phyloP scores from a whole-genome alignment of 306 rosid species.

The Oxytropis ochrocephala region DNA sequence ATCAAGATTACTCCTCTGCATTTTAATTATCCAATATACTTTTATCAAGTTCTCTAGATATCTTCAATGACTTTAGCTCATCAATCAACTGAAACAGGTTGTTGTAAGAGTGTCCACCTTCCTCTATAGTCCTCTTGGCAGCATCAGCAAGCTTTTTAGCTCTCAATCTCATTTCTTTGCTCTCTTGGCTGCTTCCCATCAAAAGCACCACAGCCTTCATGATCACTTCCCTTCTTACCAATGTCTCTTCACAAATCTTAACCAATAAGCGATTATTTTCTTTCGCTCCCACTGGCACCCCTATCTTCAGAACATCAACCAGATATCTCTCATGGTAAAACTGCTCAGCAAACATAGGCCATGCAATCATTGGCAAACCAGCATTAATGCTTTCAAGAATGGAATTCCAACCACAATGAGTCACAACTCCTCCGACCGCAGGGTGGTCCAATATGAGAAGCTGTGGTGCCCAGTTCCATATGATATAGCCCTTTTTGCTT shows the following conservation, averaged over 20 bases:
- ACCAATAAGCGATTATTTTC: constrained; percentile 11
- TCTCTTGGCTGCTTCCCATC: constrained; percentile 7
- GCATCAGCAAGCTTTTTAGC: not conserved
- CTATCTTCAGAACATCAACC: constrained; percentile 15
- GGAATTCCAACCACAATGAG: constrained; percentile 34
- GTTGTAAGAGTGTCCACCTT: not conserved
- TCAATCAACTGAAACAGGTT: constrained; percentile 7
- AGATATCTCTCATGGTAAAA: constrained; percentile 28
- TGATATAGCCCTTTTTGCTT: constrained; percentile 14
- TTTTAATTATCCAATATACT: not conserved
- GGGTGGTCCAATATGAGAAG: constrained; percentile 22
- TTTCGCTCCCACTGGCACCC: constrained; percentile 16
- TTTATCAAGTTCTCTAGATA: not conserved
- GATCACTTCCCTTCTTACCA: constrained; percentile 11
- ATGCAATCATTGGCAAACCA: constrained; percentile 31
- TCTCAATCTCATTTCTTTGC: constrained; percentile 9
- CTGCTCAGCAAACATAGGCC: constrained; percentile 24
- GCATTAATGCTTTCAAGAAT: constrained; percentile 15
- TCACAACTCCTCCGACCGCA: constrained; percentile 26
- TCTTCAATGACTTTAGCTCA: constrained; percentile 21
- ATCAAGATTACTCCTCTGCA: not conserved
- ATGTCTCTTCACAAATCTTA: not conserved
- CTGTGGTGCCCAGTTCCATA: constrained; percentile 33
- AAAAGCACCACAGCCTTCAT: not conserved
- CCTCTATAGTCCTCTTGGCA: constrained; percentile 8